phyloP scores from a whole-genome alignment of 2,329 filamentous ascomycete genomes.

The Phyllosticta citribraziliensis region DNA sequence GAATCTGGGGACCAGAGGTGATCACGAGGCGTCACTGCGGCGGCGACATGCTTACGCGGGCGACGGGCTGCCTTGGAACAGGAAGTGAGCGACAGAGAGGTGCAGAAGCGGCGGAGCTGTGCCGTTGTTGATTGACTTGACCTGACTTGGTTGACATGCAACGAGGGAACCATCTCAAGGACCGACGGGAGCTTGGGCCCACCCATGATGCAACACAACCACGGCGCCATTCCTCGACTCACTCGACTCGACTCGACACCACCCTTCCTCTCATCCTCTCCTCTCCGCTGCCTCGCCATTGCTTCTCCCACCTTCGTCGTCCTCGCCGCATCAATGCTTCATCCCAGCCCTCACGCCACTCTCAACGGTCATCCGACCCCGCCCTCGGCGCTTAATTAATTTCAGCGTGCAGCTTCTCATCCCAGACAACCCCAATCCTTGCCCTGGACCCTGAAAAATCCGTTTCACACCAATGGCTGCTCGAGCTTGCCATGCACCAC shows the following conservation, averaged over 20 bases:
- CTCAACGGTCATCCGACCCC: neutral
- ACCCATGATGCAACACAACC: constrained; percentile 5
- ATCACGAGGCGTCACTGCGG: constrained; percentile 9
- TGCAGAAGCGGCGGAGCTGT: neutral
- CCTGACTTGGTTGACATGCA: neutral
- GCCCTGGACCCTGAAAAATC: neutral
- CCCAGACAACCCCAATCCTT: neutral
- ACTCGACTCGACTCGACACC: neutral
- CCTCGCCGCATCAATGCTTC: neutral
- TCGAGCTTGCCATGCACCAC: neutral
- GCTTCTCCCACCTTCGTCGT: neutral
- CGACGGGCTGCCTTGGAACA: neutral
- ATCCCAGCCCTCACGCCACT: neutral
- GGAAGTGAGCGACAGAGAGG: neutral
- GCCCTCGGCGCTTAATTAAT: constrained; percentile 10
- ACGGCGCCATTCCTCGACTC: neutral
- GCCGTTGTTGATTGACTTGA: constrained; percentile 1
- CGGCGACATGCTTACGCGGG: constrained; percentile 1
- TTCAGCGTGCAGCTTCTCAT: neutral
- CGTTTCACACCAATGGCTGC: neutral
- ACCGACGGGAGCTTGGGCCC: constrained; percentile 4
- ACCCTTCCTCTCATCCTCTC: neutral
- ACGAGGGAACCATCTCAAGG: neutral
- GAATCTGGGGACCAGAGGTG: constrained; percentile 8
- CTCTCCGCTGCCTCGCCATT: neutral